These are phyloP conservation scores for Yarrowia sp. DNA, from an alignment of 805 yeast species.

Conservation along the genomic window DNA sequence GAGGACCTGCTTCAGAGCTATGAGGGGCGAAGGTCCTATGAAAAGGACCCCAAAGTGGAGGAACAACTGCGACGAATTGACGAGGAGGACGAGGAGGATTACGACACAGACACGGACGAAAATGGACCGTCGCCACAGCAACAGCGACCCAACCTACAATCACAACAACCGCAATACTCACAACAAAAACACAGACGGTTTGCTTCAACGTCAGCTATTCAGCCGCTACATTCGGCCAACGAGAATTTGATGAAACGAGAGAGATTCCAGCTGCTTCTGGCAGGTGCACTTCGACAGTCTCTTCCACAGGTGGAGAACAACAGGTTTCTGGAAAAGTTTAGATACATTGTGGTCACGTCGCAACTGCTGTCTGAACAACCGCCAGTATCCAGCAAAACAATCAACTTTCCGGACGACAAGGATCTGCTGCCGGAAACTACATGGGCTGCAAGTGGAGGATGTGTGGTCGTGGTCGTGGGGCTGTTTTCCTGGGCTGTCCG, in stretches of 20 bases:
- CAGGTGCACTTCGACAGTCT: slow-evolving; percentile 45
- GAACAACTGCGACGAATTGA: slow-evolving; percentile 14
- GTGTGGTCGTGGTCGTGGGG: slow-evolving; percentile 49
- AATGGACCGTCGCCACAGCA: slow-evolving; percentile 7
- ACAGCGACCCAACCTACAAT: background rate
- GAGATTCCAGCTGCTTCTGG: slow-evolving; percentile 45
- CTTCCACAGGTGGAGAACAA: slow-evolving; percentile 47
- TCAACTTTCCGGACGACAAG: slow-evolving; percentile 33
- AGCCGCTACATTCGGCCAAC: slow-evolving; percentile 40
- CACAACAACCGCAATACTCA: slow-evolving; percentile 2
- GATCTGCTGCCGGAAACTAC: slow-evolving; percentile 43
- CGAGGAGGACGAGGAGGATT: slow-evolving; percentile 9
- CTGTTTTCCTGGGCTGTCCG: slow-evolving; percentile 47
- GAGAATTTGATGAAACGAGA: slow-evolving; percentile 39
- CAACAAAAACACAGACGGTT: slow-evolving; percentile 27
- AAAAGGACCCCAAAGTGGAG: slow-evolving; percentile 23
- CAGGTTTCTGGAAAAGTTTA: slow-evolving; percentile 59
- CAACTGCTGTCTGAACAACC: slow-evolving; percentile 55
- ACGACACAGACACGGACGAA: slow-evolving; percentile 13
- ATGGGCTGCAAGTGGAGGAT: slow-evolving; percentile 51
- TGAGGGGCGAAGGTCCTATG: slow-evolving; percentile 31
- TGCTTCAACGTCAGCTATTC: slow-evolving; percentile 36
- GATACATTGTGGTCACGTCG: slow-evolving; percentile 59
- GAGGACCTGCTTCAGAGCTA: slow-evolving; percentile 36
- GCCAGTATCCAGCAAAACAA: slow-evolving; percentile 40